A percentile compares a stretch with the other conserved stretches of the same genome.
phyloP scores from a whole-genome alignment of 2,329 filamentous ascomycete genomes.

The Paracamarosporium sp. region DNA sequence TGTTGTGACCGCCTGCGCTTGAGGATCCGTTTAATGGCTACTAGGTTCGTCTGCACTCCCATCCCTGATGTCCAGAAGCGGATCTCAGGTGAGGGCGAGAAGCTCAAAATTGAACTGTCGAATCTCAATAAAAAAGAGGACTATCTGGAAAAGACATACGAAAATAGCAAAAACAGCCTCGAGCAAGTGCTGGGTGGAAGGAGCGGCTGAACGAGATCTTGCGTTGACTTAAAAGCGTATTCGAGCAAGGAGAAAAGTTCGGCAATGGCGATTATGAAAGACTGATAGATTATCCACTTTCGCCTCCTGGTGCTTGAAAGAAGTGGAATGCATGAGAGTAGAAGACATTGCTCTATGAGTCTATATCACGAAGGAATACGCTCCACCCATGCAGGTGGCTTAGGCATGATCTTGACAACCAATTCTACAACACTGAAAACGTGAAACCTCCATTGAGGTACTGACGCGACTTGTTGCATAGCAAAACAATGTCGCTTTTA shows the following conservation, averaged over 20 bases:
- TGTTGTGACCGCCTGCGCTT: constrained; percentile 6
- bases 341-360: neutral
- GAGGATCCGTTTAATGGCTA: neutral
- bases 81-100: constrained; percentile 75
- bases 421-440: neutral
- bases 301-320: neutral
- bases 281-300: neutral
- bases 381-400: neutral
- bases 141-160: constrained; percentile 92
- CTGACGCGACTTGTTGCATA: too few relatives aligned
- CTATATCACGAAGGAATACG: neutral
- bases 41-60: constrained; percentile 86
- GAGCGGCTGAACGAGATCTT: constrained; percentile 16
- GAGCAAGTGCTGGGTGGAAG: constrained; percentile 77
- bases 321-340: neutral
- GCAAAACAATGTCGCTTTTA: too few relatives aligned
- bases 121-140: constrained; percentile 86
- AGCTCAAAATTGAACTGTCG: constrained; percentile 78
- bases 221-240: neutral
- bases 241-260: neutral
- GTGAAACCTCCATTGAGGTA: too few relatives aligned
- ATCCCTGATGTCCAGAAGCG: constrained; percentile 76
- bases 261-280: neutral
- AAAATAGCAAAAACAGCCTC: constrained; percentile 91
- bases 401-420: neutral